phyloP scores from a whole-genome alignment of 2,329 filamentous ascomycete species.

The Coniochaeta sp. region DNA sequence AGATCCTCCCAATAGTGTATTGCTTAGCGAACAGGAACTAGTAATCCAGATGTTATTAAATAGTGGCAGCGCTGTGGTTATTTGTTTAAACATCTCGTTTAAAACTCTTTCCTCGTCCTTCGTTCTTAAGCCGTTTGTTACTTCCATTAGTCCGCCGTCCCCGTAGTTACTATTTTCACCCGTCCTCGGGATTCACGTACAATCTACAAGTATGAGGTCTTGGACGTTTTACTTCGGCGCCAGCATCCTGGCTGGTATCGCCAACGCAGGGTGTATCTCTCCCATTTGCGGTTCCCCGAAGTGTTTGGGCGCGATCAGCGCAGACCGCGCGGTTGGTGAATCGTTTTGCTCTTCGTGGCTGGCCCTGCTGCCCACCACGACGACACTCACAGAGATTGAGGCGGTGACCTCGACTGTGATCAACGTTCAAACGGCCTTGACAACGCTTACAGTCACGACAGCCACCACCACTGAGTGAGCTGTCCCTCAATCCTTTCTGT shows the following conservation, averaged over 20 bases:
- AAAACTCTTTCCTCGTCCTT: no score
- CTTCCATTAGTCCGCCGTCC: no score
- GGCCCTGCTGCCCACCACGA: slow-evolving; percentile 7
- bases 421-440: slow-evolving; percentile 7
- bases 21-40: no score
- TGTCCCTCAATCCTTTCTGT: not conserved
- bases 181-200: no score
- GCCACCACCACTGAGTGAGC: slow-evolving; percentile 2
- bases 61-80: no score
- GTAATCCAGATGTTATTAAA: no score
- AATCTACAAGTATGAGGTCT: slow-evolving; percentile 4
- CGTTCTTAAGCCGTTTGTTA: no score
- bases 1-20: no score
- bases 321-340: slow-evolving; percentile 7
- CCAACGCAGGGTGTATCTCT: slow-evolving; percentile 43
- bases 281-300: slow-evolving; percentile 4
- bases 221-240: slow-evolving; percentile 18
- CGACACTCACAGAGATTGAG: slow-evolving; percentile 8
- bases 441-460: slow-evolving; percentile 4
- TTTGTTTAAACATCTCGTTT: no score
- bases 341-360: slow-evolving; percentile 12
- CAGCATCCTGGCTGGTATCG: slow-evolving; percentile 35
- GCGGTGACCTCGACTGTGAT: slow-evolving; percentile 5
- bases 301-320: slow-evolving; percentile 7
- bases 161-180: no score